phyloP scores from a whole-genome alignment of 495 filamentous ascomycete species.

The Lophium mytilinum region DNA sequence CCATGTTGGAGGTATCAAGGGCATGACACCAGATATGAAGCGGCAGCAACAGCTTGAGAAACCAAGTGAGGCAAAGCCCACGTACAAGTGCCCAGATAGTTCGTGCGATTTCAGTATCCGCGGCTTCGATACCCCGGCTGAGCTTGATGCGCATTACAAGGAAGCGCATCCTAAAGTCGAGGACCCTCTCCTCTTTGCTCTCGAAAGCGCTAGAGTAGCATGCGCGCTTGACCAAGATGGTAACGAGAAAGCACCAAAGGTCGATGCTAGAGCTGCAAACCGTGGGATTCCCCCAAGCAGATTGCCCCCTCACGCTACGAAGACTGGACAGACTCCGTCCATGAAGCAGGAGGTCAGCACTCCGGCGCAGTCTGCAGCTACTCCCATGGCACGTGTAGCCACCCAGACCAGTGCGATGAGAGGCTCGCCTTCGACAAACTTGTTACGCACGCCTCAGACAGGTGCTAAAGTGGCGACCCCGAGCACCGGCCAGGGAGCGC shows the following conservation, averaged over 20 bases:
- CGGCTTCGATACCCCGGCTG: conserved; percentile 48
- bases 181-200: conserved; percentile 44
- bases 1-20: conserved; percentile 34
- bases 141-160: conserved; percentile 41
- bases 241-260: conserved; percentile 18
- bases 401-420: conserved; percentile 17
- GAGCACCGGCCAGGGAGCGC: conserved; percentile 12
- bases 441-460: conserved; percentile 23
- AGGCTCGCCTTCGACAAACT: conserved; percentile 15
- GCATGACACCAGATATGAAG: conserved; percentile 39
- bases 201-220: conserved; percentile 38
- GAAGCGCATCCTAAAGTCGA: conserved; percentile 47
- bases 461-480: conserved; percentile 21
- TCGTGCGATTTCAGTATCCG: conserved; percentile 40
- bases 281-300: conserved; percentile 7
- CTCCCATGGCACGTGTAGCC: conserved; percentile 19
- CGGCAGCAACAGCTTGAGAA: conserved; percentile 26
- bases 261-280: conserved; percentile 4
- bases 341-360: conserved; percentile 21
- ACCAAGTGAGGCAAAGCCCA: conserved; percentile 25
- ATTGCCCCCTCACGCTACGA: conserved; percentile 8
- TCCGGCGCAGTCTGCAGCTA: conserved; percentile 14
- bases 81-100: conserved; percentile 38
- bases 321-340: conserved; percentile 21
- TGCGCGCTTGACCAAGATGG: conserved; percentile 44